phyloP scores from a whole-genome alignment of 140 eudicot genomes.

The Cichorium intybus region DNA sequence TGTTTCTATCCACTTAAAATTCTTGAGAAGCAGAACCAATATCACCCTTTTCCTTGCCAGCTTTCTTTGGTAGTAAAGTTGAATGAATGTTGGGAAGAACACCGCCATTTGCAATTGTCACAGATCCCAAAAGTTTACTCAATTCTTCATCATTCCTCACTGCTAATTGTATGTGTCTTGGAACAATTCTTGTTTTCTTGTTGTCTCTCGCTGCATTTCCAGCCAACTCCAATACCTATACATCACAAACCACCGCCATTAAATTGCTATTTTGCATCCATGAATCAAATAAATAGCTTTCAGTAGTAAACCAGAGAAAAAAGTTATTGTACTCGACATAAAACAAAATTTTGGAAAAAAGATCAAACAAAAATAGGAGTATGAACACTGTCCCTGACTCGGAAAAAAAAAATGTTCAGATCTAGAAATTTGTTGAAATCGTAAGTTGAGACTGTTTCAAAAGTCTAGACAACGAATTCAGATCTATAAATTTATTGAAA shows the following conservation, averaged over 20 bases:
- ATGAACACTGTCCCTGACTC: not conserved
- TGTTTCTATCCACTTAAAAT: not conserved
- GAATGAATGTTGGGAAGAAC: conserved; percentile 40
- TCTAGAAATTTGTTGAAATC: not conserved
- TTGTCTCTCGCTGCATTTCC: conserved; percentile 43
- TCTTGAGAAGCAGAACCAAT: conserved; percentile 36
- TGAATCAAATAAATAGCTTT: not conserved
- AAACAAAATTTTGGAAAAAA: no score
- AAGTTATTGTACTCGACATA: not conserved
- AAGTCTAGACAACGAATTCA: no score
- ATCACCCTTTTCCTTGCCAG: conserved; percentile 33
- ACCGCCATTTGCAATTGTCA: conserved; percentile 44
- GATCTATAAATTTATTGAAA: no score
- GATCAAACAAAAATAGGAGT: not conserved
- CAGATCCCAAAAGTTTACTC: conserved; percentile 36
- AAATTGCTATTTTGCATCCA: not conserved
- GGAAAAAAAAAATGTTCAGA: not conserved
- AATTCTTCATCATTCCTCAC: conserved; percentile 41
- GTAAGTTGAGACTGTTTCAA: not conserved
- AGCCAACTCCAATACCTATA: conserved; percentile 39
- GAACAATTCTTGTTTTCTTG: conserved; percentile 37
- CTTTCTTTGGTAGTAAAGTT: conserved; percentile 35
- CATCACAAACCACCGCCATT: not conserved
- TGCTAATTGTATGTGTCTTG: conserved; percentile 39
- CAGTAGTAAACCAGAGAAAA: not conserved